Evolutionary conservation across 139 green algal species (phyloP), one percentile per base, ranked within the genome.

Genomic region (Parachlorella kessleri): DNA sequence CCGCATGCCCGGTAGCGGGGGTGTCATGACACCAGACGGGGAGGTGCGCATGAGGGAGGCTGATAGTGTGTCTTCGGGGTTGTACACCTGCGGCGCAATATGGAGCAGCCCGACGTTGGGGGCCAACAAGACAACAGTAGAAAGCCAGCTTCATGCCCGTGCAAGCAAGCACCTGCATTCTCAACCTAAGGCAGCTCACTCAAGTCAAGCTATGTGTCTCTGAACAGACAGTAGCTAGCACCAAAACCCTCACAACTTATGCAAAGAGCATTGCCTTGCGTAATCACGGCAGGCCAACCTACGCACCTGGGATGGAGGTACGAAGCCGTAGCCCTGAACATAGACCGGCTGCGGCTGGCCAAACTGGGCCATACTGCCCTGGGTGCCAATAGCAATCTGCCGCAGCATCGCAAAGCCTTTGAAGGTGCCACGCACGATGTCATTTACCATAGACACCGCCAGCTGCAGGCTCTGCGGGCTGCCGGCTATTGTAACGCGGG

Each of bases 401-500:
- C 87, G 73, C 41, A 91, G 77, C 85, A 92, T 85, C 5, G 87
- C 87, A 76, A 92, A 92, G n/a, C 87, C 87, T 74, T 92, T 92
- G 80, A 92, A 92, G 40, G 78, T 89, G 55, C 87, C 85, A 32
- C 68, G 68, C 63, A 92, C 83, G 64, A 92, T 92, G 83, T 92
- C 87, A 37, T 73, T 76, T 30, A 87, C 73, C 76, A 88, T 85
- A 35, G 83, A 79, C 30, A 81, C 72, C 0, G 87, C 83, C 1
- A 79, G 67, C 42, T 93, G 70, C 26, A 96, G 83, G 4, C 67
- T 72, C 24, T 88, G 70, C 3, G 80, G 80, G 9, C 83, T 85
- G 7, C 95, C 95, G 7, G 89, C 92, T 38, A 98, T 92, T 67
- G 93, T 97, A 71, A 98, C 81, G 26, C 89, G 90, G 77, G 90